Percentiles rank a stretch among this genome's conserved stretches.
phyloP scores from a whole-genome alignment of 306 rosid species.

The Rubus parviflorus region DNA sequence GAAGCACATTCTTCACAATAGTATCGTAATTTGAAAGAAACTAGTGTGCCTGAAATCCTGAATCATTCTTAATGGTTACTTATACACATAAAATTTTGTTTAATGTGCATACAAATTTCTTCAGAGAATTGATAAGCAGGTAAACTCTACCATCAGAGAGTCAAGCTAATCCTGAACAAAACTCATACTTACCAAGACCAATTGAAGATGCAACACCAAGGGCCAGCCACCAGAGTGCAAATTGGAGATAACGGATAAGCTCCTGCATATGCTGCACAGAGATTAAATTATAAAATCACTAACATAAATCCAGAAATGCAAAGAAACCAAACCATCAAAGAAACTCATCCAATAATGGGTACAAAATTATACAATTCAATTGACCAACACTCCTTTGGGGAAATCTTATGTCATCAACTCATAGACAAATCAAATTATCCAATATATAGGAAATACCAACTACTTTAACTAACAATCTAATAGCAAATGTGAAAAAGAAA shows the following conservation, averaged over 20 bases:
- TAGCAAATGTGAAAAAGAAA: neutral
- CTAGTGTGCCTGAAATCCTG: too few relatives aligned
- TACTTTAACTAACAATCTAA: neutral
- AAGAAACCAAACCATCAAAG: neutral
- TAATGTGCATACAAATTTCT: neutral
- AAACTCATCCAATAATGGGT: neutral
- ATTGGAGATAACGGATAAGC: slow-evolving; percentile 11
- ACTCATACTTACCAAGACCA: slow-evolving; percentile 17
- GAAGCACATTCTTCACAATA: neutral
- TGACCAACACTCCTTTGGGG: neutral
- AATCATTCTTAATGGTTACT: neutral
- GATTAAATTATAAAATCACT: neutral
- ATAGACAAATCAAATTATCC: neutral
- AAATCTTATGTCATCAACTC: neutral
- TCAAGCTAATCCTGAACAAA: neutral
- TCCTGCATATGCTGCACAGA: slow-evolving; percentile 7
- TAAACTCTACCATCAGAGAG: neutral
- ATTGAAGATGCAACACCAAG: slow-evolving; percentile 24
- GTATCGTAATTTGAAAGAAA: neutral
- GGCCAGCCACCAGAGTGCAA: slow-evolving; percentile 22
- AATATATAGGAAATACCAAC: neutral
- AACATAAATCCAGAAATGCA: neutral
- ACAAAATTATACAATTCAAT: neutral
- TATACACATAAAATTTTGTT: neutral
- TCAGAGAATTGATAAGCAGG: neutral